These are phyloP conservation scores for Agaricus subrufescens DNA, from an alignment of 768 basidiomycete genomes.

Conservation along the genomic window DNA sequence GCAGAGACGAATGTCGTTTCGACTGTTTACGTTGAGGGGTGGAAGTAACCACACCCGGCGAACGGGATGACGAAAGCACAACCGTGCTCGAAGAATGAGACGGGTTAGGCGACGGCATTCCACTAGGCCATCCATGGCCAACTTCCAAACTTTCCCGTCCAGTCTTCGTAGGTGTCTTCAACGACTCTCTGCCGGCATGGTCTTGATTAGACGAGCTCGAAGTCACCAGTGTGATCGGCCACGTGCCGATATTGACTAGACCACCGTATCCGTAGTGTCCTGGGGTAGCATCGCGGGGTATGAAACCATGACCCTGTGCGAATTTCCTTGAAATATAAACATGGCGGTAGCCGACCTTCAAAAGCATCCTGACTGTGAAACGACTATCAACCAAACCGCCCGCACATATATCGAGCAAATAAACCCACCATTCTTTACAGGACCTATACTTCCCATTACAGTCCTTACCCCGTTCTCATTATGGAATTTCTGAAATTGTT, in stretches of 20 bases:
- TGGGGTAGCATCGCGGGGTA: conserved; percentile 80
- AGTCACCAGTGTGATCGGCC: conserved; percentile 73
- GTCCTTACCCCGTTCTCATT: conserved; percentile 91
- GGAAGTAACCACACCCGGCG: not conserved
- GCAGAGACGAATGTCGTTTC: not conserved
- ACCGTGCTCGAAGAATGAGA: not conserved
- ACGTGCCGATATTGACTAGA: conserved; percentile 76
- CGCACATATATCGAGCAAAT: not conserved
- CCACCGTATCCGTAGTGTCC: conserved; percentile 95
- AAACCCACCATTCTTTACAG: conserved; percentile 75
- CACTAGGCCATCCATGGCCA: not conserved
- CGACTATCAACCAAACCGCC: not conserved
- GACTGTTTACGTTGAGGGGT: not conserved
- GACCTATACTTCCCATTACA: conserved; percentile 85
- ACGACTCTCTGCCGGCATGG: not conserved
- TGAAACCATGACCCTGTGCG: conserved; percentile 82
- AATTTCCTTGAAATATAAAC: conserved; percentile 97
- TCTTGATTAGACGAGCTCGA: conserved; percentile 22
- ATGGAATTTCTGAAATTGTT: conserved; percentile 82
- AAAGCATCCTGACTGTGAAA: conserved; percentile 78
- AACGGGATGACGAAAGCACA: not conserved
- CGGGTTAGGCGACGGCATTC: not conserved
- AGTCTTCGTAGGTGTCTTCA: not conserved
- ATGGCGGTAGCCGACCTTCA: conserved; percentile 87
- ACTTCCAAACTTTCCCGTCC: conserved; percentile 1